A percentile compares a stretch with the other conserved stretches of the same genome.
These are phyloP conservation scores for Candida ortonii DNA, from an alignment of 805 yeast genomes.

Conservation along the genomic window DNA sequence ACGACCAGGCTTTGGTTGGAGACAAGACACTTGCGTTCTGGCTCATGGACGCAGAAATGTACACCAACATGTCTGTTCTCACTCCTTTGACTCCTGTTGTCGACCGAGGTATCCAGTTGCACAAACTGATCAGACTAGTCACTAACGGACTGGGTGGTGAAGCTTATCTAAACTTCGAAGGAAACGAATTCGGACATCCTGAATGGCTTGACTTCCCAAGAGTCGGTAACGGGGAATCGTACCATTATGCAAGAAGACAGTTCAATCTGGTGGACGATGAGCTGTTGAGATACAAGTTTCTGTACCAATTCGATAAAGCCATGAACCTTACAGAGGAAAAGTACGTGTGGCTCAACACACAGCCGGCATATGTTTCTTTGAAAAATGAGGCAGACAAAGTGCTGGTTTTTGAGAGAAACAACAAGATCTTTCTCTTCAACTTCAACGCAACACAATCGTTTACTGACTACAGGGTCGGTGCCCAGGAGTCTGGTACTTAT, in stretches of 20 bases:
- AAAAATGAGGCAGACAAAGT: slow-evolving; percentile 89
- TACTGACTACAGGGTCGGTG: slow-evolving; percentile 88
- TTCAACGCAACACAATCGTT: slow-evolving; percentile 84
- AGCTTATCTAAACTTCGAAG: slow-evolving; percentile 93
- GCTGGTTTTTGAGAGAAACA: slow-evolving; percentile 83
- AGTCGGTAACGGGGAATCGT: slow-evolving; percentile 80
- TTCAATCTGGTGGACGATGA: slow-evolving; percentile 83
- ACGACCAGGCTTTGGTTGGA: slow-evolving; percentile 96
- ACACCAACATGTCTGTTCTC: slow-evolving; percentile 85
- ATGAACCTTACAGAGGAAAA: slow-evolving; percentile 74
- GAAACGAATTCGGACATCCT: slow-evolving; percentile 98
- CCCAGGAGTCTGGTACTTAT: slow-evolving; percentile 74
- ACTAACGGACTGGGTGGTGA: slow-evolving; percentile 96
- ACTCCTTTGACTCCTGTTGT: slow-evolving; percentile 71
- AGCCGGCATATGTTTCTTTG: slow-evolving; percentile 80
- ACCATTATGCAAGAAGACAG: slow-evolving; percentile 93
- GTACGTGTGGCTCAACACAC: slow-evolving; percentile 66
- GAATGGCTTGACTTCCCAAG: slow-evolving; percentile 99
- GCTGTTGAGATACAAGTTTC: slow-evolving; percentile 70
- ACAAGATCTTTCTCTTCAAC: slow-evolving; percentile 80
- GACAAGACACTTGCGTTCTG: slow-evolving; percentile 96
- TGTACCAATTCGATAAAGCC: slow-evolving; percentile 79
- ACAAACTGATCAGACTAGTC: slow-evolving; percentile 82
- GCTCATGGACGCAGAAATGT: slow-evolving; percentile 98
- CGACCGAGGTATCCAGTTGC: slow-evolving; percentile 88